These are phyloP conservation scores for Ophiocordyceps australis DNA, from an alignment of 2,329 filamentous ascomycete genomes.

Conservation along the genomic window DNA sequence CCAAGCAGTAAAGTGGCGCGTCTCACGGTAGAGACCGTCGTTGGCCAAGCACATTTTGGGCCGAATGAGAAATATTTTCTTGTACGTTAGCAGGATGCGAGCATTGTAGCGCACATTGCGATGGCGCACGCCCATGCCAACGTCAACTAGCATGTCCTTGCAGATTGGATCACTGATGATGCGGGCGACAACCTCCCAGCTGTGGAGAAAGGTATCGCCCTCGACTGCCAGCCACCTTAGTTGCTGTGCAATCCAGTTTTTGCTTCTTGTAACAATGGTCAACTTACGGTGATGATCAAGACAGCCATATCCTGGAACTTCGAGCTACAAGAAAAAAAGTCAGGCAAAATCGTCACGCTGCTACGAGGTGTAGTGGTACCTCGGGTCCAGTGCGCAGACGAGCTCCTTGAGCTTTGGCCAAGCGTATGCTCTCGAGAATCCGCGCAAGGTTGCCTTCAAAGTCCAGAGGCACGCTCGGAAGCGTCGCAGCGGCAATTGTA, in stretches of 20 bases:
- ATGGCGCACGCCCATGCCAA: conserved; percentile 5
- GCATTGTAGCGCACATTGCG: neutral
- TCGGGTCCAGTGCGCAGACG: conserved; percentile 38
- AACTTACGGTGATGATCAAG: conserved; percentile 11
- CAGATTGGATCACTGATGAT: conserved; percentile 10
- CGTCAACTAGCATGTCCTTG: conserved; percentile 10
- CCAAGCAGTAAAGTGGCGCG: conserved; percentile 2
- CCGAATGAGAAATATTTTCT: neutral
- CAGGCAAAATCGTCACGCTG: too few species aligned
- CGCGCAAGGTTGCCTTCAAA: conserved; percentile 43
- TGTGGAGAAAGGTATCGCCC: conserved; percentile 10
- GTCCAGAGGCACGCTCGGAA: conserved; percentile 28
- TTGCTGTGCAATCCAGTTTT: conserved; percentile 7
- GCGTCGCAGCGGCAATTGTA: conserved; percentile 15
- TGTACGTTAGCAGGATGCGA: conserved; percentile 1
- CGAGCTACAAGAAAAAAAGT: too few species aligned
- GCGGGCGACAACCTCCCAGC: conserved; percentile 10
- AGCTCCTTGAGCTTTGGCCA: conserved; percentile 38
- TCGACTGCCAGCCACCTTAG: conserved; percentile 11
- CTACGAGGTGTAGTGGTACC: conserved; percentile 2
- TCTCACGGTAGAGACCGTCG: conserved; percentile 2
- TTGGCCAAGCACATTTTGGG: conserved; percentile 1
- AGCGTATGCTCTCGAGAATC: conserved; percentile 42
- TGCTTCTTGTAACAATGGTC: conserved; percentile 8
- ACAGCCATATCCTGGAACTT: conserved; percentile 10